Conservation (phyloP, 2,329 filamentous ascomycete genomes). For the Penicillium sp. region DNA sequence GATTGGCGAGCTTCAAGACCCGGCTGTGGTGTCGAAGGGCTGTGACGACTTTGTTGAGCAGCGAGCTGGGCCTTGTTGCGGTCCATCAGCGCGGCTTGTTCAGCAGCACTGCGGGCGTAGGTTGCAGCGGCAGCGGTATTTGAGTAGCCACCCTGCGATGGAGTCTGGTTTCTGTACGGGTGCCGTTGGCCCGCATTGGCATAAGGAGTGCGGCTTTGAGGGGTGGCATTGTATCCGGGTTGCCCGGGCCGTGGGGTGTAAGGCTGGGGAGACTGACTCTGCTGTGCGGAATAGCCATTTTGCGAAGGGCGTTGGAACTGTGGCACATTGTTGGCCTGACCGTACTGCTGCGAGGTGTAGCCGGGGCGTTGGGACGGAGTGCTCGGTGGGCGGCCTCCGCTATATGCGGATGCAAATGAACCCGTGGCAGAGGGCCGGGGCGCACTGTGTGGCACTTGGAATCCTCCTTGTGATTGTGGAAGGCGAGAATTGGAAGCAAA, state of each 20-base stretch:
- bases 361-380: conserved; percentile 39
- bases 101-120: conserved; percentile 41
- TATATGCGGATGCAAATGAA: conserved; percentile 35
- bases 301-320: conserved; percentile 42
- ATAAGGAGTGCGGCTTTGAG: conserved; percentile 37
- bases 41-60: conserved; percentile 31
- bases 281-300: conserved; percentile 32
- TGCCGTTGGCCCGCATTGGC: conserved; percentile 32
- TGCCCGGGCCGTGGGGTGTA: conserved; percentile 38
- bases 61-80: conserved; percentile 39
- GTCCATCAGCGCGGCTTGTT: conserved; percentile 41
- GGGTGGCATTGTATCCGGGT: conserved; percentile 31
- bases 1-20: conserved; percentile 26
- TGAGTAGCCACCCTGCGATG: conserved; percentile 31
- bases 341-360: conserved; percentile 37
- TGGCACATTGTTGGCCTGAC: conserved; percentile 34
- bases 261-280: conserved; percentile 31
- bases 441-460: conserved; percentile 32
- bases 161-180: conserved; percentile 31
- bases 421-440: conserved; percentile 33
- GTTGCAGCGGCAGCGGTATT: conserved; percentile 36
- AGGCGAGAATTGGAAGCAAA: conserved; percentile 30
- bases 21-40: conserved; percentile 36
- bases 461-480: conserved; percentile 27
- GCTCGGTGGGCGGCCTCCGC: conserved; percentile 32